Conservation (phyloP, 225 moss, liverwort and hornwort species). For the Physcomitrium patens region DNA sequence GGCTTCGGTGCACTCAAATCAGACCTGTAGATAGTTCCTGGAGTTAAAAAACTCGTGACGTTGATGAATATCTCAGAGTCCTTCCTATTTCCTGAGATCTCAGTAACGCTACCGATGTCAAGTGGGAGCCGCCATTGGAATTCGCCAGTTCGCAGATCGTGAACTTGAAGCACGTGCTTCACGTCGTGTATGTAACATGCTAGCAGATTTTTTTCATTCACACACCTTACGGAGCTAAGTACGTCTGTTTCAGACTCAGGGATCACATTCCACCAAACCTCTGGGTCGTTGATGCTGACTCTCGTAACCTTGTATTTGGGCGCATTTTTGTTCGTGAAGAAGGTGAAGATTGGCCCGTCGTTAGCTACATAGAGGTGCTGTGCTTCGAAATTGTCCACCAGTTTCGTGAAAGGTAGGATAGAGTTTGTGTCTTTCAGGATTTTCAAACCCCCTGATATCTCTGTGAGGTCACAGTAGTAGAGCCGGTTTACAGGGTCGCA, state of each 20-base stretch:
- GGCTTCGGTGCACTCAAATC: conserved; percentile 58
- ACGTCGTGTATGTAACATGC: conserved; percentile 81
- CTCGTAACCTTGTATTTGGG: conserved; percentile 79
- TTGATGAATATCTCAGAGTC: conserved; percentile 74
- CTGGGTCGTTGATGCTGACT: conserved; percentile 70
- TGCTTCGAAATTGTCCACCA: conserved; percentile 84
- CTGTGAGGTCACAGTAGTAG: conserved; percentile 70
- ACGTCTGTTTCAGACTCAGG: conserved; percentile 75
- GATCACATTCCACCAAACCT: conserved; percentile 75
- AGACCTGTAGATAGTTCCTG: conserved; percentile 76
- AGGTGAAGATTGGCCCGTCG: conserved; percentile 75
- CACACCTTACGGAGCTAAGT: conserved; percentile 68
- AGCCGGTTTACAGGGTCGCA: conserved; percentile 80
- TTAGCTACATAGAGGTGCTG: conserved; percentile 78
- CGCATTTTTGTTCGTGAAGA: conserved; percentile 77
- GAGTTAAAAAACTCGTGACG: conserved; percentile 78
- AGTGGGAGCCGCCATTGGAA: conserved; percentile 69
- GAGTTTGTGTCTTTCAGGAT: conserved; percentile 46
- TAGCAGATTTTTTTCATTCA: conserved; percentile 70
- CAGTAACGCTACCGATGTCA: conserved; percentile 78
- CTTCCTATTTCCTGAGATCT: conserved; percentile 60
- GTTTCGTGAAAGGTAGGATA: conserved; percentile 58
- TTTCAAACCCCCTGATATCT: conserved; percentile 51
- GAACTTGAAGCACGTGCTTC: conserved; percentile 81
- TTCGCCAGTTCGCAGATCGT: conserved; percentile 66